Percentiles rank a stretch among this genome's conserved stretches.
These are phyloP conservation scores for Taiwanofungus camphoratus DNA, from an alignment of 1,284 basidiomycete species.

Conservation along the genomic window DNA sequence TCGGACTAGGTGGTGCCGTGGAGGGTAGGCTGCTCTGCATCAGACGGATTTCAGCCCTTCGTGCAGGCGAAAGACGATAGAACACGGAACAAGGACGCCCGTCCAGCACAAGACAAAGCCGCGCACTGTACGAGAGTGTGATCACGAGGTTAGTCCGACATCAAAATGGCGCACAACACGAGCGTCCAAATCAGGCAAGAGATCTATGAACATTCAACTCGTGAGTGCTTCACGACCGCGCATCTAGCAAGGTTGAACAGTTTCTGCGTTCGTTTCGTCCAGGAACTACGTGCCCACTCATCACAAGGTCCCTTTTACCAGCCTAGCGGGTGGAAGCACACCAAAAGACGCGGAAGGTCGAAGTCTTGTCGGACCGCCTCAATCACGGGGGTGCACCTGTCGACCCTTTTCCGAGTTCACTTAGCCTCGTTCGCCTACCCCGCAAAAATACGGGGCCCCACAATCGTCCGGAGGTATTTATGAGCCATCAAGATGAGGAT, in stretches of 20 bases:
- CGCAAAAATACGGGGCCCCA: conserved; percentile 16
- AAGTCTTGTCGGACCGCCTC: neutral
- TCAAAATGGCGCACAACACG: conserved; percentile 3
- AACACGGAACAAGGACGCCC: too few relatives aligned
- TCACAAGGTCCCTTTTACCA: neutral
- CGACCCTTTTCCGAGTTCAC: neutral
- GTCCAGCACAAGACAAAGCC: too few relatives aligned
- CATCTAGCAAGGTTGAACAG: too few relatives aligned
- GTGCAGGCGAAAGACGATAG: too few relatives aligned
- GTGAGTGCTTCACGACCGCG: conserved; percentile 2
- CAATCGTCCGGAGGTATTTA: conserved; percentile 11
- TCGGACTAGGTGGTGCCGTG: too few relatives aligned
- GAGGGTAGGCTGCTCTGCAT: too few relatives aligned
- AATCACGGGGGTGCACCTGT: too few relatives aligned
- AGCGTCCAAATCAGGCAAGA: conserved; percentile 7
- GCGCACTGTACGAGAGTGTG: neutral
- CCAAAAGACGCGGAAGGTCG: neutral
- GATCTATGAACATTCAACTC: conserved; percentile 7
- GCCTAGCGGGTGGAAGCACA: neutral
- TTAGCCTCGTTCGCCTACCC: conserved; percentile 7
- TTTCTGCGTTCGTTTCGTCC: too few relatives aligned
- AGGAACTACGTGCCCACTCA: neutral
- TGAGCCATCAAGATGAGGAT: neutral
- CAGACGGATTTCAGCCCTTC: too few relatives aligned
- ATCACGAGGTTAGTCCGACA: conserved; percentile 2